phyloP scores from a whole-genome alignment of 1,284 basidiomycete genomes.

The Ceratobasidium sp. region DNA sequence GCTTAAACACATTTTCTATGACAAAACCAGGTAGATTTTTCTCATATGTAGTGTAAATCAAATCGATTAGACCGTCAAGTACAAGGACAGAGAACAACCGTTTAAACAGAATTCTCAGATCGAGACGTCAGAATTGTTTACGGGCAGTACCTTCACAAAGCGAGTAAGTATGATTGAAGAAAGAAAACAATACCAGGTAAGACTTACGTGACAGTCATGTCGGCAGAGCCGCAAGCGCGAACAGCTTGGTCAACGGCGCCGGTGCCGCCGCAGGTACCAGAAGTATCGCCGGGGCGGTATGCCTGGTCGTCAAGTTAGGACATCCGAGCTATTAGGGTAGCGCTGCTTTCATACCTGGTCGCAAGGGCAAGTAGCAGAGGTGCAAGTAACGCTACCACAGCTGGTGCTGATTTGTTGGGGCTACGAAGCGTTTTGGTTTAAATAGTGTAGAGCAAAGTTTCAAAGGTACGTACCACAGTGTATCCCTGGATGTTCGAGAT shows the following conservation, averaged over 20 bases:
- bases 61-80: no score
- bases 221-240: slow-evolving; percentile 8
- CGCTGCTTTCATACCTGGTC: slow-evolving; percentile 4
- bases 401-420: slow-evolving; percentile 17
- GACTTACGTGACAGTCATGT: slow-evolving; percentile 32
- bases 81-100: no score
- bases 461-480: slow-evolving; percentile 30
- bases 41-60: no score
- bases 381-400: slow-evolving; percentile 14
- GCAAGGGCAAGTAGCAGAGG: slow-evolving; percentile 19
- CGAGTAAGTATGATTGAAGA: no score
- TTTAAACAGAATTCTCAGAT: no score
- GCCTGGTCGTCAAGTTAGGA: background rate
- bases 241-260: slow-evolving; percentile 29
- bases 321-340: no score
- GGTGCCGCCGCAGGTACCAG: slow-evolving; percentile 23
- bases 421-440: background rate
- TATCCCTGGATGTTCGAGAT: slow-evolving; percentile 45
- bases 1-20: no score
- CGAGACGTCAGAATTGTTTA: no score
- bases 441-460: background rate
- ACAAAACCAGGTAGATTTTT: no score
- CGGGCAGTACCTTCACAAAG: no score
- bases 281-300: slow-evolving; percentile 19
- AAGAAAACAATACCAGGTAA: no score